phyloP scores from a whole-genome alignment of 148 eudicot genomes.

The Nepenthes gracilis region DNA sequence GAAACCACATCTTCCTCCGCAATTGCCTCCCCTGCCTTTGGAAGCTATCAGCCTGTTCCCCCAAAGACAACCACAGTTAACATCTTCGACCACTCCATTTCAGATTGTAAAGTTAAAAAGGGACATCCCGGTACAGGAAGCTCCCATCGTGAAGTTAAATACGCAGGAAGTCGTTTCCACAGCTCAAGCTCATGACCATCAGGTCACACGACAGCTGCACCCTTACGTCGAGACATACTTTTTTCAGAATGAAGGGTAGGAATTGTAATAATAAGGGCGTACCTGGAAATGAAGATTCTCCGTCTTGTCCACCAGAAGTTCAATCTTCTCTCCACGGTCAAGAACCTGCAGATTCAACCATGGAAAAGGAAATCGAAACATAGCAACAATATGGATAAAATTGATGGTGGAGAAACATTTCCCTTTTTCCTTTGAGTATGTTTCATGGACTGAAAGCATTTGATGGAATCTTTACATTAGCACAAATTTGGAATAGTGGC shows the following conservation, averaged over 20 bases:
- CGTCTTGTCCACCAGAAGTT: constrained; percentile 87
- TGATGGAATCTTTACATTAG: not conserved
- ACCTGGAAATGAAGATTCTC: constrained; percentile 99
- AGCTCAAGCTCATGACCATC: not conserved
- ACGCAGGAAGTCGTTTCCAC: no score
- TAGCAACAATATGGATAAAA: not conserved
- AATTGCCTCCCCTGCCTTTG: constrained; percentile 96
- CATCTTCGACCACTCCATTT: no score
- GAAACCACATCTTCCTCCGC: constrained; percentile 89
- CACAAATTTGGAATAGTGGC: no score
- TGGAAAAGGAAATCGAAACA: not conserved
- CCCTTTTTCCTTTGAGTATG: not conserved
- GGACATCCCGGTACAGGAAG: no score
- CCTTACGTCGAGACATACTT: not conserved
- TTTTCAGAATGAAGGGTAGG: not conserved
- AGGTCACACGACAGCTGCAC: not conserved
- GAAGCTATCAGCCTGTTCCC: constrained; percentile 79
- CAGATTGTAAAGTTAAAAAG: no score
- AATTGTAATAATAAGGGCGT: not conserved
- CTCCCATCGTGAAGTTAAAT: no score
- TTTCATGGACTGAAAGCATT: not conserved
- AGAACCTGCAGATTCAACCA: constrained; percentile 40
- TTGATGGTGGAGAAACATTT: not conserved
- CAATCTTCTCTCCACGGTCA: constrained; percentile 98
- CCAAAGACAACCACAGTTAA: constrained; percentile 1